Evolutionary conservation across 1,139 yeast genomes (phyloP).

Genomic region (Candida sanyaensis): DNA sequence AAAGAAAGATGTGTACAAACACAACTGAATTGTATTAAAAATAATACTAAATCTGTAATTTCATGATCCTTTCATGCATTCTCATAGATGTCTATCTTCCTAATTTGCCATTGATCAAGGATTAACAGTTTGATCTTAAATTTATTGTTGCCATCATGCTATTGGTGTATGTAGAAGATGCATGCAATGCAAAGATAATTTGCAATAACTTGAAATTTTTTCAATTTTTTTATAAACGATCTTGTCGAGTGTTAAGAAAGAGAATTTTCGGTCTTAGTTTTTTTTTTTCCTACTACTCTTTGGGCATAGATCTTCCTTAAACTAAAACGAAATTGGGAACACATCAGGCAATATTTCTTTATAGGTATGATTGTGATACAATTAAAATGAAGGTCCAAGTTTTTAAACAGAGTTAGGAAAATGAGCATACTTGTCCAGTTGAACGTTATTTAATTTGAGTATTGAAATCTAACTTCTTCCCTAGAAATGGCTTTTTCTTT

Average conservation of each 20-base stretch:
- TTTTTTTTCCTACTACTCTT: neutral
- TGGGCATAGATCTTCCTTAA: neutral
- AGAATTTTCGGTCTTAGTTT: neutral
- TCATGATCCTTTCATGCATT: neutral
- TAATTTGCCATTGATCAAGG: neutral
- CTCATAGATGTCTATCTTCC: neutral
- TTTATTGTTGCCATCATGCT: neutral
- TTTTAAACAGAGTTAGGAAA: too few species aligned
- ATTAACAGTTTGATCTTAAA: neutral
- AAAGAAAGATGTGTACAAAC: constrained; percentile 1
- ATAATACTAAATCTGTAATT: neutral
- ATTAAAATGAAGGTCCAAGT: too few species aligned
- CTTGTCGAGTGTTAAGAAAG: neutral
- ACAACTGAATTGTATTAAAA: neutral
- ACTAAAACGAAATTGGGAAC: neutral
- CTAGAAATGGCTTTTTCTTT: too few species aligned
- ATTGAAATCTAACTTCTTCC: too few species aligned
- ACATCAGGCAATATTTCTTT: neutral
- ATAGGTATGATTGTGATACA: neutral
- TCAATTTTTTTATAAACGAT: neutral
- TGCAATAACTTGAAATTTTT: constrained; percentile 4
- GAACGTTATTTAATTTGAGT: too few species aligned
- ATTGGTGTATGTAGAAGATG: neutral
- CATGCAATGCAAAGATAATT: neutral
- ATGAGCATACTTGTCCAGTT: too few species aligned